Evolutionary conservation across 176 grass and related monocot genomes (phyloP).

Genomic region (Rhynchospora breviuscula): DNA sequence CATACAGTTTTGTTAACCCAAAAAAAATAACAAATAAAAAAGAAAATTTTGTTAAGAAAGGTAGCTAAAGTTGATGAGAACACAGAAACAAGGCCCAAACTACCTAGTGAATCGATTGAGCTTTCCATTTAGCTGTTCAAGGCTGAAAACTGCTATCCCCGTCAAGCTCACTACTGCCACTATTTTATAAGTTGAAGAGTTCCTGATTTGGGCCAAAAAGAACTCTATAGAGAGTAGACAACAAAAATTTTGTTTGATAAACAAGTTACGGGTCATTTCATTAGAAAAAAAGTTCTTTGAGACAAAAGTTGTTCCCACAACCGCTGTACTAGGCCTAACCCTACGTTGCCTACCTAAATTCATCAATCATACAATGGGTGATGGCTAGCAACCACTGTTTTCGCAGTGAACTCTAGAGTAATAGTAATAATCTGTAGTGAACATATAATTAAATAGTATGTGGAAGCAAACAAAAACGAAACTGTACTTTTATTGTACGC

Average conservation of each 20-base stretch:
- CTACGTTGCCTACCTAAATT: conserved; percentile 1
- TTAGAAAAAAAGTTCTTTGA: background rate
- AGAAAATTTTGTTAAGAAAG: background rate
- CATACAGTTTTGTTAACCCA: background rate
- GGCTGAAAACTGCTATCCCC: no score
- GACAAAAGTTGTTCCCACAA: background rate
- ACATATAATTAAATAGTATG: background rate
- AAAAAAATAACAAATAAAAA: background rate
- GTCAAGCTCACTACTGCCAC: no score
- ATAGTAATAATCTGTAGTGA: background rate
- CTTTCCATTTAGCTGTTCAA: no score
- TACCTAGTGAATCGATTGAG: background rate
- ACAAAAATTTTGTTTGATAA: background rate
- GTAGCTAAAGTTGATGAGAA: background rate
- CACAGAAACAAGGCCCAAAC: background rate
- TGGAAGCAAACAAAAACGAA: background rate
- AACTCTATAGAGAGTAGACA: background rate
- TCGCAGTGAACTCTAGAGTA: background rate
- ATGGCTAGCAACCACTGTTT: background rate
- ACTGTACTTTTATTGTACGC: background rate
- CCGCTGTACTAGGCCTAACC: background rate
- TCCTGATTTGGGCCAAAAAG: no score
- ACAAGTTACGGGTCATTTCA: background rate
- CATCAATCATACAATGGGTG: background rate
- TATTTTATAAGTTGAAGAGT: no score